Percentiles rank a stretch among this genome's conserved stretches.
Conservation (phyloP, 164 flowering plant species). For the Dillenia suffruticosa region DNA sequence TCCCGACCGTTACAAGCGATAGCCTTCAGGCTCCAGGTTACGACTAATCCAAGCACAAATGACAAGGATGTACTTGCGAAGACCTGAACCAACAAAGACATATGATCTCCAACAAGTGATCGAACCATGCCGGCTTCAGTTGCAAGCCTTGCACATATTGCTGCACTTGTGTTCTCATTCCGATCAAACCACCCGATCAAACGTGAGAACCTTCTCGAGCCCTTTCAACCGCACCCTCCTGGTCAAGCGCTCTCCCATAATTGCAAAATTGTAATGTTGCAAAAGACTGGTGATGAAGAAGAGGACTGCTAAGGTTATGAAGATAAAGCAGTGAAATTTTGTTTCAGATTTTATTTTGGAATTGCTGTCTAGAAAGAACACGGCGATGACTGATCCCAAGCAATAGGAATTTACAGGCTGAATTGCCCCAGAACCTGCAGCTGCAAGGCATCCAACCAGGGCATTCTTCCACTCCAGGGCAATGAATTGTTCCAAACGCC, state of each 20-base stretch:
- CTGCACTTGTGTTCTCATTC: slow-evolving; percentile 43
- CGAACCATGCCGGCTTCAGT: slow-evolving; percentile 29
- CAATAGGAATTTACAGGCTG: slow-evolving; percentile 34
- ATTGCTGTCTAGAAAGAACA: slow-evolving; percentile 20
- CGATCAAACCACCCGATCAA: slow-evolving; percentile 46
- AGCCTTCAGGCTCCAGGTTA: slow-evolving; percentile 46
- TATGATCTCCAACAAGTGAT: slow-evolving; percentile 43
- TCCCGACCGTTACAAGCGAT: slow-evolving; percentile 37
- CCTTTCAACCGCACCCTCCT: slow-evolving; percentile 28
- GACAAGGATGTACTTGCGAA: slow-evolving; percentile 31
- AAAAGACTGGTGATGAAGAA: slow-evolving; percentile 28
- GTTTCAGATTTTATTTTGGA: slow-evolving; percentile 19
- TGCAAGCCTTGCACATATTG: slow-evolving; percentile 34
- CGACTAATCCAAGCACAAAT: slow-evolving; percentile 18
- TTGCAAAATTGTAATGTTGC: slow-evolving; percentile 38
- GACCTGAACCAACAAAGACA: slow-evolving; percentile 39
- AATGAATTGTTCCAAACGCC: slow-evolving; percentile 30
- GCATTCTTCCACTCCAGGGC: slow-evolving; percentile 33
- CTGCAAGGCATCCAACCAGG: slow-evolving; percentile 33
- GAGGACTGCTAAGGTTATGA: slow-evolving; percentile 21
- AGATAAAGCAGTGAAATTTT: slow-evolving; percentile 23
- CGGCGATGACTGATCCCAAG: slow-evolving; percentile 26
- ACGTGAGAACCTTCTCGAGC: slow-evolving; percentile 27
- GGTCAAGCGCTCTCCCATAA: slow-evolving; percentile 34
- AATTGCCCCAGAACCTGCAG: slow-evolving; percentile 27